Evolutionary conservation across 352 stramenopile genomes (phyloP), one percentile per base, ranked within the genome.

Genomic region (Phytophthora idaei): DNA sequence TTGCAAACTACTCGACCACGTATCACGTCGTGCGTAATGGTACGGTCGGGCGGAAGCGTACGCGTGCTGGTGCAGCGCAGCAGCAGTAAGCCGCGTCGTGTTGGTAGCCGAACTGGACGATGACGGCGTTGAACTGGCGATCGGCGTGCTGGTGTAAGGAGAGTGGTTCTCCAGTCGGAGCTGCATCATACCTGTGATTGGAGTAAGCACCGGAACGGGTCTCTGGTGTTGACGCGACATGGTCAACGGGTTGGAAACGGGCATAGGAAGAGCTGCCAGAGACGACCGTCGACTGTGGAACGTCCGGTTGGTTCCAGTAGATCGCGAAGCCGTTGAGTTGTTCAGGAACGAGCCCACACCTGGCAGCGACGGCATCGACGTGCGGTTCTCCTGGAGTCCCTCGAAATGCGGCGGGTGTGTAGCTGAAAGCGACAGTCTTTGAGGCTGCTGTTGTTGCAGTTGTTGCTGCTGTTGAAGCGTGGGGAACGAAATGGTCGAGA

Each of bases 121-220:
- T n/a, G 61, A 57, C 3, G 67, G 73, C 10, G 67, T 57, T 3
- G 69, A 71, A 28, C 52, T 70, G 15, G 51, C 37, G 14, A 73
- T 69, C 4, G 64, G 46, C n/a, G 68, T 63, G 5, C 47, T 65
- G 11, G 69, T 21, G 50, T 60, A 71, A 11, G 70, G 67, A 42
- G 72, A 77, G 11, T 72, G 79, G 21, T 57, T 89, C 53, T 85
- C 78, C 21, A 92, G 71, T 21, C 77, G 76, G 31, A 92, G 71
- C 56, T 89, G 78, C 81, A 90, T 92, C 81, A 92, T 90, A 42
- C 82, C 81, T 12, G 79, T 78, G 47, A 92, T 89, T 4, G 83
- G 83, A 7, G 83, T 92, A 27, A 85, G 79, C 42, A 86, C 73
- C 2, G 76, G 65, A 17, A 77, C 68, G 42, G 64, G 51, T 51